Conservation (phyloP, 257 asterid species). For the Solanum bulbocastanum region DNA sequence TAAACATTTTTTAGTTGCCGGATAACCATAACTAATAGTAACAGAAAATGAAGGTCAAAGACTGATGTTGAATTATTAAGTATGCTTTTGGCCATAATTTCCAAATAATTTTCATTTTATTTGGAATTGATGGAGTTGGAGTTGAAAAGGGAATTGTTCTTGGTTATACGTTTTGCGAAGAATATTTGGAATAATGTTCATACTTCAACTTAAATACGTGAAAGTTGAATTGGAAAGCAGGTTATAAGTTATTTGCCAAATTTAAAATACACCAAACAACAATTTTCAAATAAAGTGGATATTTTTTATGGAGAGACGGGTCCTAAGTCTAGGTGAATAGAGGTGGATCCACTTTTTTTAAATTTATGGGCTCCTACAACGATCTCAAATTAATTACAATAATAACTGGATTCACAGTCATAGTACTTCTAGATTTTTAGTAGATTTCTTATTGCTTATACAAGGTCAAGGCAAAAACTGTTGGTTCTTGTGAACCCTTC, state of each 20-base stretch:
- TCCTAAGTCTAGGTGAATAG: neutral
- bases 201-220: neutral
- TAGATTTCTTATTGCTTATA: neutral
- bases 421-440: neutral
- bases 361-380: neutral
- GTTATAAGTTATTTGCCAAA: neutral
- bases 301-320: neutral
- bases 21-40: neutral
- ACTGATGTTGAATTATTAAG: neutral
- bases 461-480: neutral
- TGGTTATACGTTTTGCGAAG: neutral
- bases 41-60: neutral
- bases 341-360: neutral
- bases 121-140: neutral
- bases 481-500: neutral
- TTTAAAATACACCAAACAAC: neutral
- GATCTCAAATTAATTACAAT: neutral
- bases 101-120: neutral
- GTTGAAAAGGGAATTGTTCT: neutral
- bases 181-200: neutral
- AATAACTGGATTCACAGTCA: neutral
- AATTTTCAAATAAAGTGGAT: neutral
- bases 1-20: neutral
- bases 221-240: neutral
- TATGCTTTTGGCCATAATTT: neutral